A percentile compares a stretch with the other conserved stretches of the same genome.
These are phyloP conservation scores for Magnusiomyces paraingens DNA, from an alignment of 1,139 yeast genomes.

Conservation along the genomic window DNA sequence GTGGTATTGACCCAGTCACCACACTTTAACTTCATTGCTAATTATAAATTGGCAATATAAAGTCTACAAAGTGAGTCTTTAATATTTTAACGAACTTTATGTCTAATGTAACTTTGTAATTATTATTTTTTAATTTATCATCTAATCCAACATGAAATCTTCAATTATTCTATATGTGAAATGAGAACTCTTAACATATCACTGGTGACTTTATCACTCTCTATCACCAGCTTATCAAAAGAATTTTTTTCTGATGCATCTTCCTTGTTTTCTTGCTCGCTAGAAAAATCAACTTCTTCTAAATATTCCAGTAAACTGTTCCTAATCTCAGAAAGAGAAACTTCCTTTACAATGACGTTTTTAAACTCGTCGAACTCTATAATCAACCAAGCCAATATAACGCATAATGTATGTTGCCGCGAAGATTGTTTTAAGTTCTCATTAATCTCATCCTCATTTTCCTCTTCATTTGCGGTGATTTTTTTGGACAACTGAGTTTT, in stretches of 20 bases:
- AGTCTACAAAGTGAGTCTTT: background rate
- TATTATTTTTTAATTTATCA: background rate
- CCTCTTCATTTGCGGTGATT: background rate
- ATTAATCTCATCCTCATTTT: background rate
- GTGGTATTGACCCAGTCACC: constrained; percentile 56
- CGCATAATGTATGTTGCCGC: background rate
- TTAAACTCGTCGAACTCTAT: background rate
- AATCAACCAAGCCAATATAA: constrained; percentile 1
- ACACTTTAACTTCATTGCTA: background rate
- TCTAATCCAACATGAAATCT: background rate
- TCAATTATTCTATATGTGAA: background rate
- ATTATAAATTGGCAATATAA: background rate
- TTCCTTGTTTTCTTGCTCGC: background rate
- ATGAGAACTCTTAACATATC: background rate
- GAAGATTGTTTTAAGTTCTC: background rate
- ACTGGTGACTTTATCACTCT: constrained; percentile 1
- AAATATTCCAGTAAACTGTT: background rate
- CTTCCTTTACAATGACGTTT: background rate
- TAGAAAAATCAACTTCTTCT: background rate
- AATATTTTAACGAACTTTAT: background rate
- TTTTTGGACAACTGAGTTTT: background rate
- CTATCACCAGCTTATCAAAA: background rate
- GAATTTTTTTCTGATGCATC: background rate
- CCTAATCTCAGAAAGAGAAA: background rate
- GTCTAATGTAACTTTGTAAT: background rate